Base-by-base conservation (phyloP, 2,329 filamentous ascomycete species). In the Thelonectria olida region DNA sequence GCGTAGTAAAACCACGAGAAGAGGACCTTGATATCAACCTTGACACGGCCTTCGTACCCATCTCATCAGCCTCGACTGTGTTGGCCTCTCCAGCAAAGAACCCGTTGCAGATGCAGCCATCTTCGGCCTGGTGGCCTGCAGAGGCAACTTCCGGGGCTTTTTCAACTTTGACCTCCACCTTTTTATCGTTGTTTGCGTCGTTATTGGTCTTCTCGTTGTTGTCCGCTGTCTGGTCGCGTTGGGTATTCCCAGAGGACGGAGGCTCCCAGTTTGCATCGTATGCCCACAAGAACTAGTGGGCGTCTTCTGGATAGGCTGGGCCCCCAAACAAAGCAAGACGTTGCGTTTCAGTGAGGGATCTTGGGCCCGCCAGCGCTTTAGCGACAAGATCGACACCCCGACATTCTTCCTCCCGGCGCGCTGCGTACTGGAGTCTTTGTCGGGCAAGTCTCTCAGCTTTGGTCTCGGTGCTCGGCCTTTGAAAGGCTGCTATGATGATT, bases 1-100 rank as follows among this genome's bases (percentile, higher is more conserved):
- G 58, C 58, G n/a, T 61, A 57, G 47, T 61, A 61, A 34, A 61
- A 48, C 58, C 53, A 61, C 4, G 27, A 23, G 23, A 49, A 53
- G 7, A 57, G 10, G 9, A 7, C 42, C 15, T 23, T 7, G 23
- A 57, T 48, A 9, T 44, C 10, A 34, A 49, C 34, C 15, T 53
- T 61, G 42, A 61, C 39, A 9, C 53, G 47, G 3, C 58, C 48
- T 20, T 57, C 27, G 6, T 61, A 61, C 20, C 58, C 53, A 20
- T 61, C 13, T 49, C 52, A 9, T 56, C 58, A 17, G 52, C 52
- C 5, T 4, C 20, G 13, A 45, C 42, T n/a, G 22, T 45, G 20
- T 45, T 45, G n/a, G 42, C 42, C 8, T 45, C 42, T n/a, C 42
- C 42, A 45, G 36, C 7, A 19, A 39, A 39, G 36, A 15, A 19